Percentiles rank a stretch among this genome's conserved stretches.
Conservation (phyloP, 2,329 filamentous ascomycete species). For the Fusarium denticulatum region DNA sequence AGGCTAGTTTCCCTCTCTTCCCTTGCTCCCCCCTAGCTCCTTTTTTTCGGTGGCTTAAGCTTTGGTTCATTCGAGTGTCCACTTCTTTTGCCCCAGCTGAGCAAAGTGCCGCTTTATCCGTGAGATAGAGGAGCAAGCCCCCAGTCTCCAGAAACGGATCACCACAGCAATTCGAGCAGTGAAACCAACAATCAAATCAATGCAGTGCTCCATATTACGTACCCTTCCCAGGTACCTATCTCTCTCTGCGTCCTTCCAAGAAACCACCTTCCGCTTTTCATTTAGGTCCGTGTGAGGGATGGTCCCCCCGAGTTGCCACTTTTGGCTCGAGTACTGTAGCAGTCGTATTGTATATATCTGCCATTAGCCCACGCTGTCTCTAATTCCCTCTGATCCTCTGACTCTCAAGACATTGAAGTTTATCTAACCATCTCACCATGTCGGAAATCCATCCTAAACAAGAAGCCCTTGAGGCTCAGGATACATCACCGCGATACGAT, state of each 20-base stretch:
- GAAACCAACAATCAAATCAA: background rate
- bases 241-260: background rate
- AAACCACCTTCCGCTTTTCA: slow-evolving; percentile 30
- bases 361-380: background rate
- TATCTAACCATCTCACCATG: slow-evolving; percentile 16
- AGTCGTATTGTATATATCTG: slow-evolving; percentile 10
- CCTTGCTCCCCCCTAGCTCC: background rate
- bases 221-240: background rate
- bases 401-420: background rate
- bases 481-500: slow-evolving; percentile 19
- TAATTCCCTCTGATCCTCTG: background rate
- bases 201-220: slow-evolving; percentile 16
- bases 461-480: slow-evolving; percentile 28
- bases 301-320: background rate
- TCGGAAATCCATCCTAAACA: slow-evolving; percentile 29
- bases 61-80: background rate
- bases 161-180: slow-evolving; percentile 7
- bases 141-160: background rate
- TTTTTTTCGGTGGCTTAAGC: background rate
- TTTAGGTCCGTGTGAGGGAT: slow-evolving; percentile 4
- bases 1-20: slow-evolving; percentile 4
- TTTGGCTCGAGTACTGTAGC: background rate
- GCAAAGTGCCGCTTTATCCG: slow-evolving; percentile 35
- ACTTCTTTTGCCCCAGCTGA: slow-evolving; percentile 27
- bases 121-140: slow-evolving; percentile 3